phyloP scores from a whole-genome alignment of 176 grass and related monocot genomes.

The Aegilops umbellulata region DNA sequence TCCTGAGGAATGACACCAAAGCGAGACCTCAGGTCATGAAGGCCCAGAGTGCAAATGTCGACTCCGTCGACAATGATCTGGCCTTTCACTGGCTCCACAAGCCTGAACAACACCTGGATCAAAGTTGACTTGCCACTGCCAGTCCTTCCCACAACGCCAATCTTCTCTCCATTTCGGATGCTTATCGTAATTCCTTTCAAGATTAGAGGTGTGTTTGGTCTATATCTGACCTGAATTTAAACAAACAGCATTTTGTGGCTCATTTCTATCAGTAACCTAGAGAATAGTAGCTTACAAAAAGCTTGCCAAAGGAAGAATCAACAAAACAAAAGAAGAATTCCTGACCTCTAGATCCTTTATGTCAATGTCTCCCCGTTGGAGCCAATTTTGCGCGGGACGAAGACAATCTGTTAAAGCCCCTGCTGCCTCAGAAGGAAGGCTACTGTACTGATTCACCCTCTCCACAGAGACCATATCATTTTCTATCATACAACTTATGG shows the following conservation, averaged over 20 bases:
- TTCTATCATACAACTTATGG: constrained; percentile 78
- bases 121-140: constrained; percentile 92
- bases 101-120: constrained; percentile 77
- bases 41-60: constrained; percentile 68
- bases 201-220: constrained; percentile 82
- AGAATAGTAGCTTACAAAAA: not conserved
- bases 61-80: constrained; percentile 68
- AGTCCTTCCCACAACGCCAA: constrained; percentile 83
- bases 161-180: constrained; percentile 67
- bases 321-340: not conserved
- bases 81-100: constrained; percentile 68
- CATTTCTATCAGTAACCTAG: not conserved
- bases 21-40: constrained; percentile 87
- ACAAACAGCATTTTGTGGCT: not conserved
- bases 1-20: constrained; percentile 96
- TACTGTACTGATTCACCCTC: constrained; percentile 81
- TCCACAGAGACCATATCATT: constrained; percentile 83
- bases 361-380: constrained; percentile 56
- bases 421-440: constrained; percentile 74
- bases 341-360: constrained; percentile 71
- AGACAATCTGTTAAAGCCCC: constrained; percentile 56
- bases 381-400: constrained; percentile 59
- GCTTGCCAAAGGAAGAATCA: not conserved
- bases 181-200: constrained; percentile 75
- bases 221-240: constrained; percentile 78